These are phyloP conservation scores for Colletotrichum graminicola DNA, from an alignment of 2,329 filamentous ascomycete species.

Conservation along the genomic window DNA sequence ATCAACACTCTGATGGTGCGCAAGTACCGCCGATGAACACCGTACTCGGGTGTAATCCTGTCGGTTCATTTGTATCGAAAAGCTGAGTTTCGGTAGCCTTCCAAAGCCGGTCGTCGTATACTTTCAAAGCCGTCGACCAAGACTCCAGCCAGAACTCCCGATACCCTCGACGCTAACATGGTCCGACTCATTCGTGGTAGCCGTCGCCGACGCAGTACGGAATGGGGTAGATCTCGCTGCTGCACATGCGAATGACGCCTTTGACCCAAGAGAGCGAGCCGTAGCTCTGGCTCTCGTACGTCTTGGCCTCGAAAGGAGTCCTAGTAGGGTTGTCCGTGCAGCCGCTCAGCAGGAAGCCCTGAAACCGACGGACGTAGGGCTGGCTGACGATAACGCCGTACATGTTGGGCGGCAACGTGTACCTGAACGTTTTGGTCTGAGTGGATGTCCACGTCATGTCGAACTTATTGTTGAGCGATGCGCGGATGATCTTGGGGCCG, in stretches of 20 bases:
- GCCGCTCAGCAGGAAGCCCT: conserved; percentile 51
- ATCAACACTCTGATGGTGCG: not conserved
- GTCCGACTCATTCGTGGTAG: not conserved
- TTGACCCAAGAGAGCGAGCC: conserved; percentile 53
- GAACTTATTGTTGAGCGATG: conserved; percentile 45
- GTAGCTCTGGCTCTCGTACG: conserved; percentile 50
- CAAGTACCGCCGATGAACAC: not conserved
- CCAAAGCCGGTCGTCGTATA: too few relatives aligned
- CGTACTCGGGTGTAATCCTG: not conserved
- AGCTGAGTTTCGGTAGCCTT: not conserved
- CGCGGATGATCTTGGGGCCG: conserved; percentile 32
- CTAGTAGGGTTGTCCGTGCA: conserved; percentile 48
- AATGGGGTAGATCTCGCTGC: conserved; percentile 51
- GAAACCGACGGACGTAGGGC: conserved; percentile 49
- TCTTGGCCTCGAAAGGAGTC: conserved; percentile 50
- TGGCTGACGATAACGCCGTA: conserved; percentile 55
- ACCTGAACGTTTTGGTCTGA: conserved; percentile 49
- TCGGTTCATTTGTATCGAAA: not conserved
- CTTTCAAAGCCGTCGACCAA: not conserved
- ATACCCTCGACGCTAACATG: not conserved
- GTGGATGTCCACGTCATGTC: conserved; percentile 46
- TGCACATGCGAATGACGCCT: conserved; percentile 54
- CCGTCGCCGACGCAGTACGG: conserved; percentile 54
- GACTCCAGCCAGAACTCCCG: not conserved
- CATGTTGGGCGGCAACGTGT: conserved; percentile 50